phyloP scores from a whole-genome alignment of 2,329 filamentous ascomycete species.

The Colletotrichum sp. region DNA sequence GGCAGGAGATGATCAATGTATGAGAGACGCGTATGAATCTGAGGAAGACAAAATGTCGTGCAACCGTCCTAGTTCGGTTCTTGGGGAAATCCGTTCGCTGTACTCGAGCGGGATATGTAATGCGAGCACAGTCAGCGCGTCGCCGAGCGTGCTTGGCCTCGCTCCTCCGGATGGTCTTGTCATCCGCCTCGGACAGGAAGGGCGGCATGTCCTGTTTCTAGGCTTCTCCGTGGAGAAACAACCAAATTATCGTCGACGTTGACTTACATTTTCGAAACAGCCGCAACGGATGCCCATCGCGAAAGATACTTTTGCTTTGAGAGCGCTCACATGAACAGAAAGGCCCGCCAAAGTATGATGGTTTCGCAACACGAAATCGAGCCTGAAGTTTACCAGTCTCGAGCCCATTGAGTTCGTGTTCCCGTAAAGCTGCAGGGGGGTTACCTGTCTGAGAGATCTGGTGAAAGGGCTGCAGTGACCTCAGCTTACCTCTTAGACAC shows the following conservation, averaged over 20 bases:
- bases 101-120: not conserved
- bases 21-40: not conserved
- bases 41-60: conserved; percentile 5
- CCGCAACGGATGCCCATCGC: not conserved
- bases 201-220: not conserved
- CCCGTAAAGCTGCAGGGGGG: not conserved
- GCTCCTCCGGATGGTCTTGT: not conserved
- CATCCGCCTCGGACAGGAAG: not conserved
- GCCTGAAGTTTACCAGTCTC: not conserved
- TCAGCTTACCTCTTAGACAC: conserved; percentile 1
- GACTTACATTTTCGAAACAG: not conserved
- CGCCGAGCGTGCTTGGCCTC: not conserved
- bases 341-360: not conserved
- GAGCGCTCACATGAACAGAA: not conserved
- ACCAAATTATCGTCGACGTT: not conserved
- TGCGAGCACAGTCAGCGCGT: conserved; percentile 10
- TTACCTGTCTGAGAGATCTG: not conserved
- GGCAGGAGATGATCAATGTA: not conserved
- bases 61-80: not conserved
- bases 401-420: conserved; percentile 8
- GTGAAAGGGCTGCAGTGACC: not conserved
- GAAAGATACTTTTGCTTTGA: not conserved
- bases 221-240: not conserved
- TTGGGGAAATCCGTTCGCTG: not conserved
- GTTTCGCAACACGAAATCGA: not conserved